phyloP scores from a whole-genome alignment of 108 stramenopile species.

The Fragilariopsis cylindrus region DNA sequence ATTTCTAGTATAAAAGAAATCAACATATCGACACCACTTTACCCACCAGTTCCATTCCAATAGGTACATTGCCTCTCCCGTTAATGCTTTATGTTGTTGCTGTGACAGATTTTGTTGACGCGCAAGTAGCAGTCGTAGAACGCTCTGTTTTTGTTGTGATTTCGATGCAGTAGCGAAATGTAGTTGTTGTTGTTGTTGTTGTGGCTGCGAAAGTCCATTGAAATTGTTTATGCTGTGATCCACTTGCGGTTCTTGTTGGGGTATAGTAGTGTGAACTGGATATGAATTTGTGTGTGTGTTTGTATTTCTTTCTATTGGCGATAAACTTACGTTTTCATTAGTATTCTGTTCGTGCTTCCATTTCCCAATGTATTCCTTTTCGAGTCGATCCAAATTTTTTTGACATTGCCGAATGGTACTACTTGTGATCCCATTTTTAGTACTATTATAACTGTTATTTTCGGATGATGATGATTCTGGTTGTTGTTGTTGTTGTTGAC shows the following conservation, averaged over 20 bases:
- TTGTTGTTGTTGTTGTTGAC: constrained; percentile 3
- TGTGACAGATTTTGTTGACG: constrained; percentile 14
- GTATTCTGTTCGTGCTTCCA: constrained; percentile 3
- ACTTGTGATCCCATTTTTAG: background rate
- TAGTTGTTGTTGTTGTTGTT: background rate
- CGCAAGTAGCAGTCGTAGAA: constrained; percentile 35
- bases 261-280: background rate
- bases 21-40: constrained; percentile 64
- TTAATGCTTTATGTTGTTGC: background rate
- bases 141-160: constrained; percentile 31
- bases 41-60: constrained; percentile 81
- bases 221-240: background rate
- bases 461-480: background rate
- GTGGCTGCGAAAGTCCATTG: background rate
- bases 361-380: constrained; percentile 5
- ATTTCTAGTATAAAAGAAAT: constrained; percentile 45
- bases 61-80: constrained; percentile 74
- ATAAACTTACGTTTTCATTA: background rate
- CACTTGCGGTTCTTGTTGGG: background rate
- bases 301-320: background rate
- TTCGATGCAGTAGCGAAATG: background rate
- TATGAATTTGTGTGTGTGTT: background rate
- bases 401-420: background rate
- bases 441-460: background rate
- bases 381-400: constrained; percentile 5